Evolutionary conservation across 2,329 filamentous ascomycete genomes (phyloP), one percentile per base, ranked within the genome.

Genomic region (Exophiala dermatitidis): DNA sequence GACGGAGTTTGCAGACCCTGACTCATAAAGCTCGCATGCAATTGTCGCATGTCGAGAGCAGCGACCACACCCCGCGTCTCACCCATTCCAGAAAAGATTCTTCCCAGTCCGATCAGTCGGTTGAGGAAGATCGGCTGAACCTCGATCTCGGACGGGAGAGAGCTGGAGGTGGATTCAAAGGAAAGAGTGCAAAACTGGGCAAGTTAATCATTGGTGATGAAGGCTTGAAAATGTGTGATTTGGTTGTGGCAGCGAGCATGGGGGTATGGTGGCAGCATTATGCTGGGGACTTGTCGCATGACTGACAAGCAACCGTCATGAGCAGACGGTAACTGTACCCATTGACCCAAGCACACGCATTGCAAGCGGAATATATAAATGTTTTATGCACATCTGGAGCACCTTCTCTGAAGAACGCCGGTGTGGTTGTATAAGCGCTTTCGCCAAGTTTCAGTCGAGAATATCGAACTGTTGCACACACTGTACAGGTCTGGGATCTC

Each of bases 231-330:
- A 97, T 98, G 91, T 71, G 97, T 64, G 93, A 98, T 74, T 69
- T 98, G 54, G 76, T 95, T 0, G 88, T 98, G 19, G 88, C 91
- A 3, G 86, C 90, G 7, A 96, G 95, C 66, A 81, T 98, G 71
- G 89, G 87, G 1, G 74, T 97, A 10, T 98, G 90, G 88, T 97
- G 91, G 90, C 83, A 84, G 63, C 83, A 87, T 3, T 96, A 90
- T 80, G 85, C 88, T 63, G 77, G 73, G 37, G 53, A 56, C n/a
- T 31, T 43, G 9, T 41, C 48, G n/a, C 29, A 30, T n/a, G 54
- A 43, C 19, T 19, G 19, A 19, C 19, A 19, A 19, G 19, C 19
- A 19, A 19, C 19, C 19, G 19, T 19, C 19, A 19, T 19, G 19
- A 19, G 19, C 19, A 19, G 19, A 19, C 19, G 19, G 19, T 19